Evolutionary conservation across 306 rosid genomes (phyloP), one percentile per base, ranked within the genome.

Genomic region (Cicer chorassanicum): DNA sequence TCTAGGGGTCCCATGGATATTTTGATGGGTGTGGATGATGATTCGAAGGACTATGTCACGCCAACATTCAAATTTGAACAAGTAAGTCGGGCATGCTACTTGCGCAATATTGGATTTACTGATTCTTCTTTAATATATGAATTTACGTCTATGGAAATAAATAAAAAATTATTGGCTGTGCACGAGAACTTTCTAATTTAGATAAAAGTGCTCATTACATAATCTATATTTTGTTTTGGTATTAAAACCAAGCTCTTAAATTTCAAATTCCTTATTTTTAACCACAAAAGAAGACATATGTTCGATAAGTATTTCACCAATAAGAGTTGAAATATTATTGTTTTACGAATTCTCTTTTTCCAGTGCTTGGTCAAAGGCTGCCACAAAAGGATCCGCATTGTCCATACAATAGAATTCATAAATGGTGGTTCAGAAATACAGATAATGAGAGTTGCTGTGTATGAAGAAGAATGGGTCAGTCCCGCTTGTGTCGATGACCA

Each of bases 291-390:
- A 21, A 9, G 36, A 57, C 57, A 16, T 46, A 54, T 14, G 29
- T 65, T 46, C 18, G 51, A 9, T 43, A 66, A 48, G 74, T 40
- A 40, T 70, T 72, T 48, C 68, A 55, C 50, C 41, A 7, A 50
- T 10, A 40, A 71, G 57, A 61, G 53, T 68, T 73, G 65, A 18
- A 7, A 41, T 11, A n/a, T 13, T 34, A 3, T 39, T 6, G 40
- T 15, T 19, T 72, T 67, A 10, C 14, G 2, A 70, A 51, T 24
- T 51, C 65, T 78, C 65, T 14, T 74, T 69, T 70, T 53, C 70
- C 51, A 94, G 97, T 91, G 97, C 73, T 88, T 94, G 83, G 98
- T 93, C 45, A 94, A 91, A 85, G 97, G 98, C 71, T 90, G 97
- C 82, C 98, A 94, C 84, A 90, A 79, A 89, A 88, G 98, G 79